Evolutionary conservation across 2,329 filamentous ascomycete species (phyloP).

Genomic region (Botrytis deweyae): DNA sequence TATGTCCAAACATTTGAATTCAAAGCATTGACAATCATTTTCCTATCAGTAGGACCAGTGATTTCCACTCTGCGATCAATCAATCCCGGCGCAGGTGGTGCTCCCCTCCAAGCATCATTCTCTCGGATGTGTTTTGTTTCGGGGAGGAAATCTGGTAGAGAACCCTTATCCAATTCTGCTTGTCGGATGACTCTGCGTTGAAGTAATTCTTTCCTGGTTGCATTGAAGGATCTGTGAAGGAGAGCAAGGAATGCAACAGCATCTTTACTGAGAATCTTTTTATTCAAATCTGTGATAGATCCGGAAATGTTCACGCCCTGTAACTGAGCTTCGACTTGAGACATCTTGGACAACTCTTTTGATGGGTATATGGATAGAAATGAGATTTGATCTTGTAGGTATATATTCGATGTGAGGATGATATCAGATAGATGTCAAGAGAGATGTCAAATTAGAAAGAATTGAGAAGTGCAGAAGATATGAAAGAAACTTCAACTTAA

Average conservation of each 20-base stretch:
- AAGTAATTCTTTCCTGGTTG: constrained; percentile 81
- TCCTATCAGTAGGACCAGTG: constrained; percentile 93
- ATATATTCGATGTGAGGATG: not conserved
- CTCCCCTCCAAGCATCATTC: constrained; percentile 89
- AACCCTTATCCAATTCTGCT: constrained; percentile 87
- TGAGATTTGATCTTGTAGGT: not conserved
- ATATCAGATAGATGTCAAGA: not conserved
- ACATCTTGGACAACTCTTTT: constrained; percentile 49
- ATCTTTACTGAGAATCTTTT: constrained; percentile 88
- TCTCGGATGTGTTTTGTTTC: constrained; percentile 96
- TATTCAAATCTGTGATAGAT: constrained; percentile 71
- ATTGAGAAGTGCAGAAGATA: not conserved
- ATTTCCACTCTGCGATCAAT: constrained; percentile 95
- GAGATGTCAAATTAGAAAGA: not conserved
- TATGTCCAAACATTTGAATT: constrained; percentile 98
- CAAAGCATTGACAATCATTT: constrained; percentile 98
- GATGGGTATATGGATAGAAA: not conserved
- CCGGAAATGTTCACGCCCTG: constrained; percentile 87
- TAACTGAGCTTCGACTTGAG: constrained; percentile 72
- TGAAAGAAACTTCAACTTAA: not conserved
- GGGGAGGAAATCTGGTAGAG: constrained; percentile 88
- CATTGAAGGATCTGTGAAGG: constrained; percentile 92
- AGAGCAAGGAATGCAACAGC: constrained; percentile 90
- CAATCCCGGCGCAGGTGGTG: constrained; percentile 85
- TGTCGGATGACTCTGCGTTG: constrained; percentile 84